These are phyloP conservation scores for Austroboletus novae-zelandiae DNA, from an alignment of 1,284 basidiomycete species.

Conservation along the genomic window DNA sequence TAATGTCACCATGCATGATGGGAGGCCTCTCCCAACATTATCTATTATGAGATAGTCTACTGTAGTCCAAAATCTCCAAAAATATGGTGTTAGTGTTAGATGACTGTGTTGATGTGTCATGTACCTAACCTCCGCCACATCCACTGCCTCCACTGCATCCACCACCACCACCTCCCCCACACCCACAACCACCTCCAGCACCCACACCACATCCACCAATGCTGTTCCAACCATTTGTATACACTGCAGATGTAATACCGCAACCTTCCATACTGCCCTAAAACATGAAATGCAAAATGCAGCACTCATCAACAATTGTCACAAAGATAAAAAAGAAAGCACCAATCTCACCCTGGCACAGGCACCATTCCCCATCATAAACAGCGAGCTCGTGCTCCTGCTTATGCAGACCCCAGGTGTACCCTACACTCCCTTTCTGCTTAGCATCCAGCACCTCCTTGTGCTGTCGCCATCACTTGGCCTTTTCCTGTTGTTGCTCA, in stretches of 20 bases:
- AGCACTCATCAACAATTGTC: background rate
- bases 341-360: slow-evolving; percentile 10
- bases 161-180: slow-evolving; percentile 2
- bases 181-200: background rate
- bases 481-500: slow-evolving; percentile 18
- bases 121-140: background rate
- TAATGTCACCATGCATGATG: too few relatives aligned
- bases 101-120: too few relatives aligned
- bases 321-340: background rate
- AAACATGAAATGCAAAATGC: background rate
- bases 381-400: slow-evolving; percentile 23
- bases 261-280: background rate
- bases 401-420: background rate
- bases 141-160: background rate
- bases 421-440: background rate
- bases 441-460: slow-evolving; percentile 5
- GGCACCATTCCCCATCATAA: slow-evolving; percentile 12
- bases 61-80: too few relatives aligned
- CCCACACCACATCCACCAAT: background rate
- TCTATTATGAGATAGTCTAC: too few relatives aligned
- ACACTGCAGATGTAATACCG: background rate
- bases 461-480: slow-evolving; percentile 14
- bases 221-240: background rate
- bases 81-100: too few relatives aligned
- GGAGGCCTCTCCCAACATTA: too few relatives aligned